These are phyloP conservation scores for Termitomyces sp. DNA, from an alignment of 768 basidiomycete genomes.

Conservation along the genomic window DNA sequence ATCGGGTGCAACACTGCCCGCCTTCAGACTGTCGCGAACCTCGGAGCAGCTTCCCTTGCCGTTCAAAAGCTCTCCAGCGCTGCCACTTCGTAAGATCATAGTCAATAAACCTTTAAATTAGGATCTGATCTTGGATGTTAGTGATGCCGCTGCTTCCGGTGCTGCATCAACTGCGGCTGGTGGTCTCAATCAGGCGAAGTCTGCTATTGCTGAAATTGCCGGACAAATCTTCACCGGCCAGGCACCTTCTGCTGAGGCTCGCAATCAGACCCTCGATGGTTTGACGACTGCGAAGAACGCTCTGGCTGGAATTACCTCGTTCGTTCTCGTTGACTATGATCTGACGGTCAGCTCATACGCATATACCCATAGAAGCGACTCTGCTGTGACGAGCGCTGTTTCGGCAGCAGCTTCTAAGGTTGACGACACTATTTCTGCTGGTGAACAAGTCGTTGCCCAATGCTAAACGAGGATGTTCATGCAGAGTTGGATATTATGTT, in stretches of 20 bases:
- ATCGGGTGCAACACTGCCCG: conserved; percentile 14
- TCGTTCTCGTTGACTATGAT: background rate
- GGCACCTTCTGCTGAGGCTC: conserved; percentile 18
- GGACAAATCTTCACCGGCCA: conserved; percentile 15
- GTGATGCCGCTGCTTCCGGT: conserved; percentile 17
- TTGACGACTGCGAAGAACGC: conserved; percentile 17
- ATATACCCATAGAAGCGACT: conserved; percentile 12
- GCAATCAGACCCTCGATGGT: conserved; percentile 18
- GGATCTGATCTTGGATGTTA: background rate
- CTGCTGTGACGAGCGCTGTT: conserved; percentile 16
- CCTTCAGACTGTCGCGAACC: conserved; percentile 10
- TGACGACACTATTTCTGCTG: conserved; percentile 18
- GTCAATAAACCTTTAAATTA: background rate
- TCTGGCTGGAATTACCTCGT: conserved; percentile 21
- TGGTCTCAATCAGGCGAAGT: conserved; percentile 18
- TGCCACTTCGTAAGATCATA: conserved; percentile 11
- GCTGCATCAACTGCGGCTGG: conserved; percentile 18
- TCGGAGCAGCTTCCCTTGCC: conserved; percentile 9
- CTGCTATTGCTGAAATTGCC: conserved; percentile 21
- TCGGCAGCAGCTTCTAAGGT: conserved; percentile 15
- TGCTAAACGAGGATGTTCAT: conserved; percentile 9
- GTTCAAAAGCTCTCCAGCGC: conserved; percentile 10
- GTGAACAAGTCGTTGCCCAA: conserved; percentile 15
- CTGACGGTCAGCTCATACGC: background rate
- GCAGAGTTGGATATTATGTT: background rate